A percentile compares a stretch with the other conserved stretches of the same genome.
These are phyloP conservation scores for Tephrocybe sp. DNA, from an alignment of 768 basidiomycete species.

Conservation along the genomic window DNA sequence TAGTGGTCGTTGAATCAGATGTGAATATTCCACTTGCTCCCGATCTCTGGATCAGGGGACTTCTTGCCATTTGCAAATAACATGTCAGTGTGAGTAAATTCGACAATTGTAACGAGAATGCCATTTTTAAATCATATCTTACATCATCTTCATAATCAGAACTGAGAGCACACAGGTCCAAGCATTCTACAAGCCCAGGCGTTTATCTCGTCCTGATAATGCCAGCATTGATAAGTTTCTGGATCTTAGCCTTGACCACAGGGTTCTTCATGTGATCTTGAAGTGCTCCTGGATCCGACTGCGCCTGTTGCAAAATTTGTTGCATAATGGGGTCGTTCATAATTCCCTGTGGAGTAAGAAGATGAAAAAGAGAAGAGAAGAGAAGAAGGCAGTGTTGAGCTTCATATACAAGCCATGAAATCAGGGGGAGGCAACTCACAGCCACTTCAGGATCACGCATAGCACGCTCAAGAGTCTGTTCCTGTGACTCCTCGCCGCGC, in stretches of 20 bases:
- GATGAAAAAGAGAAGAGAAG: not conserved
- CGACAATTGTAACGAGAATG: not conserved
- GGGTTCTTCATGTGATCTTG: constrained; percentile 98
- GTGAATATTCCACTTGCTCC: no score
- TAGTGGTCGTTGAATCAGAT: not conserved
- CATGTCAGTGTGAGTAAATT: no score
- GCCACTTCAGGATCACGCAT: constrained; percentile 98
- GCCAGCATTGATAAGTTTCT: constrained; percentile 89
- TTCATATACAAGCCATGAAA: constrained; percentile 1
- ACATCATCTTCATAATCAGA: constrained; percentile 4
- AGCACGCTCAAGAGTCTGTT: constrained; percentile 88
- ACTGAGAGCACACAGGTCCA: not conserved
- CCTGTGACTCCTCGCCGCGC: constrained; percentile 84
- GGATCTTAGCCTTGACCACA: constrained; percentile 74
- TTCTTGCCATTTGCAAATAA: no score
- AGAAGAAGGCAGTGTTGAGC: constrained; percentile 4
- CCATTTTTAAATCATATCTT: constrained; percentile 13
- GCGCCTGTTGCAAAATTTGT: constrained; percentile 92
- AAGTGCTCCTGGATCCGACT: constrained; percentile 82
- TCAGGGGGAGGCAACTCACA: constrained; percentile 44
- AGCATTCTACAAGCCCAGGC: not conserved
- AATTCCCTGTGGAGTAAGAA: constrained; percentile 50
- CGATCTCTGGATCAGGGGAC: no score
- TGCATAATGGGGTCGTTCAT: constrained; percentile 95
- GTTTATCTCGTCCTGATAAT: constrained; percentile 84